Conservation (phyloP, 2,329 filamentous ascomycete species). For the Xylaria sp. region DNA sequence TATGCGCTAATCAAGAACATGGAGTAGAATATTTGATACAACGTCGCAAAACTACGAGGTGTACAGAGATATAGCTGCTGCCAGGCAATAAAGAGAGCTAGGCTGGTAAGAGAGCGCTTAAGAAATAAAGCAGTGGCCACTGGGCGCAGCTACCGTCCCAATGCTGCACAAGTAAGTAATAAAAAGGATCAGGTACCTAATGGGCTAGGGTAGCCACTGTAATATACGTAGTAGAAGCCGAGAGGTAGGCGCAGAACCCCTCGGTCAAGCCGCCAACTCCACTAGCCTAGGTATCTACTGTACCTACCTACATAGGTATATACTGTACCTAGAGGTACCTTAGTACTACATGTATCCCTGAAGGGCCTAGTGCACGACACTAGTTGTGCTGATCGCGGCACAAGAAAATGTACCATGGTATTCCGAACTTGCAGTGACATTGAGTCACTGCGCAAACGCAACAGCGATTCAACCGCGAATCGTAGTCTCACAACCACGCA, state of each 20-base stretch:
- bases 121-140: neutral
- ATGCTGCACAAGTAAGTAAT: neutral
- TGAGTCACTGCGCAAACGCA: constrained; percentile 24
- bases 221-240: neutral
- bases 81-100: neutral
- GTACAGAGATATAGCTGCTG: neutral
- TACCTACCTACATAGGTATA: neutral
- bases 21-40: constrained; percentile 17
- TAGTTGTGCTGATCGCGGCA: constrained; percentile 11
- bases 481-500: constrained; percentile 1
- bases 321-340: neutral
- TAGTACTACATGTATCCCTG: neutral
- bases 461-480: constrained; percentile 2
- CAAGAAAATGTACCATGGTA: constrained; percentile 2
- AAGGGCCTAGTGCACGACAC: neutral
- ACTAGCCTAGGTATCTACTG: neutral
- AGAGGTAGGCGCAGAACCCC: neutral
- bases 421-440: constrained; percentile 4
- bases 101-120: neutral
- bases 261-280: too few relatives aligned
- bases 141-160: neutral
- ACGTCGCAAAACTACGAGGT: constrained; percentile 29
- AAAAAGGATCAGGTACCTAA: neutral
- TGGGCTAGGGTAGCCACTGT: neutral
- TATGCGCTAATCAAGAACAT: constrained; percentile 26